Evolutionary conservation across 495 filamentous ascomycete species (phyloP), one percentile per base, ranked within the genome.

Genomic region (Penicillium longicatenatum): DNA sequence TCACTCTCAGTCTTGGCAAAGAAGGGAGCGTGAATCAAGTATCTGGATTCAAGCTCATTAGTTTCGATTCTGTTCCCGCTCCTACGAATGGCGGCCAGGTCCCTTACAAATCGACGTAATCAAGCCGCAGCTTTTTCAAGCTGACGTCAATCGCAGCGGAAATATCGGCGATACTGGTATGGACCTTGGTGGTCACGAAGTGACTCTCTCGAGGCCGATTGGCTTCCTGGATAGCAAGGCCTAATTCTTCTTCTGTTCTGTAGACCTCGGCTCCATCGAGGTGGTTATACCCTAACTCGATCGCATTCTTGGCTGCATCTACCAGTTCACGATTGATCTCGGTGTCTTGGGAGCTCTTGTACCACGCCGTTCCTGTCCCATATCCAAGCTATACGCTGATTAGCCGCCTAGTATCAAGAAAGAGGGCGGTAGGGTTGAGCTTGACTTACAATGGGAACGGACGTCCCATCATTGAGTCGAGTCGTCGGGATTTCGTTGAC

Each of bases 241-340:
- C 92, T 26, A 93, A 74, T 64, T 93, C 90, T 35, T 70, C 61
- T 68, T 96, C 92, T 41, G 91, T 96, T 60, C 84, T 81, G 75
- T 96, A 94, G 6, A 84, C 84, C 84, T 95, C 88, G 26, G 92
- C 92, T 10, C 87, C 86, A 71, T 96, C 92, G 17, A 93, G 76
- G 63, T 95, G 90, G 52, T 76, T 70, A 71, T 88, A 95, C 22
- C 89, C 90, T 31, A 84, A 70, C 47, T 83, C 82, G 59, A 92
- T 83, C 5, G 91, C 89, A 26, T 70, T 82, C 46, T 90, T 82
- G n/a, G 86, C 78, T 14, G 78, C 71, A 7, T 87, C 81, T 29
- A 91, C 74, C 37, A 86, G 57, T 14, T 70, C 61, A 6, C 63
- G 66, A 16, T 74, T 67, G 53, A 69, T 58, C 11, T 64, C 64